Evolutionary conservation across 2,329 filamentous ascomycete species (phyloP), one percentile per base, ranked within the genome.

Genomic region (Grosmannia huntii): DNA sequence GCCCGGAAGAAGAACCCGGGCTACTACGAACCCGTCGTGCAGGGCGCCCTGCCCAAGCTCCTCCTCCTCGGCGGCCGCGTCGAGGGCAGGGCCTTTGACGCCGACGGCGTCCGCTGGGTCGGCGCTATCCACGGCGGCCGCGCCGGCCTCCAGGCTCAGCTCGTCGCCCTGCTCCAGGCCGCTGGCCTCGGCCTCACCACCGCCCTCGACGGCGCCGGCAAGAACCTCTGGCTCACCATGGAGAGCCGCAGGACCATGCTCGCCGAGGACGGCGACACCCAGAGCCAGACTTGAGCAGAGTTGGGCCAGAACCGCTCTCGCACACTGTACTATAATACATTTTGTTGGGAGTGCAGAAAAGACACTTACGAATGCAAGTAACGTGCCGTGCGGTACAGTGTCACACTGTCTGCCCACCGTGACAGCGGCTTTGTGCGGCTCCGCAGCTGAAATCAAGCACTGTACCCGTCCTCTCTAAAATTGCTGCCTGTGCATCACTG

Each of bases 181-280:
- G 82, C 89, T 62, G 90, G 91, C 48, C 81, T 89, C 58, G 84
- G 85, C 60, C 72, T 99, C 58, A 88, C 90, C 27, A 84, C 74
- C 62, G 81, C 85, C n/a, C 74, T 99, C 65, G 90, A 96, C 70
- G 84, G 87, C 57, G 83, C 88, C 54, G 80, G 85, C 60, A 89
- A 86, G 77, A 91, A 82, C 68, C 69, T 99, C 65, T 97, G 92
- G 79, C 79, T 96, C 62, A 89, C 92, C 14, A 75, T 99, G 66
- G 92, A 97, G 76, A 83, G 88, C 54, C 79, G 92, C 69, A 84
- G 85, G 72, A 82, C 77, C 54, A 86, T 92, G 73, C 71, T 99
- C 70, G 90, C 96, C 67, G 87, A 91, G 65, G 25, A 50, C 19
- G 48, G 12, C 23, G 25, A 16, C 2, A 11, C 21, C 3, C 2